Evolutionary conservation across 2,329 filamentous ascomycete genomes (phyloP), one percentile per base, ranked within the genome.

Genomic region (Talaromyces sp.): DNA sequence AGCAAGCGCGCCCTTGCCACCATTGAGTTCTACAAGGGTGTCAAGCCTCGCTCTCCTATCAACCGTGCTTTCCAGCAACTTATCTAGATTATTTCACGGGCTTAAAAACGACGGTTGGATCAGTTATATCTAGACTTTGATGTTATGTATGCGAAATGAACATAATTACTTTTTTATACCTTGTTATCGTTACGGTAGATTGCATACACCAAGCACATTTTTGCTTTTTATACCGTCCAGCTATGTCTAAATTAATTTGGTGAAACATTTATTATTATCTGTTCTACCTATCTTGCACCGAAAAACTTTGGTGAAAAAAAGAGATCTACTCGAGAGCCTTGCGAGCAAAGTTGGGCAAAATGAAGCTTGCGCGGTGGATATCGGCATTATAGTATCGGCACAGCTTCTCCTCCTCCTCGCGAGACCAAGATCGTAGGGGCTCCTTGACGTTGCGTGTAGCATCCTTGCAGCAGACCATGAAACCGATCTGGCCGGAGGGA

Each of bases 401-500:
- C 74, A 94, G 84, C 81, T 92, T 89, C 76, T 92, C 89, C 87
- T 99, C 95, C 82, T 98, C 93, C 82, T 96, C 93, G 69, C 85
- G 78, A 69, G 87, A 85, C 90, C 93, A 96, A 73, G 82, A 85
- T 76, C 95, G 90, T 68, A 97, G 77, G 62, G 95, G 95, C 81
- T 89, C 91, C 80, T 87, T 92, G 77, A 98, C 86, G 81, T 99
- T 87, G 79, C 89, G 87, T 77, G 82, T 88, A 78, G 88, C 84
- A 78, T 98, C 94, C 88, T 99, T 98, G 89, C 86, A 91, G 89
- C 95, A 98, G 77, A 99, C 92, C 93, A 99, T 97, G 89, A 99
- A 99, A 78, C 95, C 95, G 76, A 99, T 99, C 85, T 99, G 95
- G 78, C 95, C 95, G 65, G 92, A 96, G 71, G 95, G 95, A 86